Evolutionary conservation across 129 eudicot genomes (phyloP).

Genomic region (Escallonia herrerae): DNA sequence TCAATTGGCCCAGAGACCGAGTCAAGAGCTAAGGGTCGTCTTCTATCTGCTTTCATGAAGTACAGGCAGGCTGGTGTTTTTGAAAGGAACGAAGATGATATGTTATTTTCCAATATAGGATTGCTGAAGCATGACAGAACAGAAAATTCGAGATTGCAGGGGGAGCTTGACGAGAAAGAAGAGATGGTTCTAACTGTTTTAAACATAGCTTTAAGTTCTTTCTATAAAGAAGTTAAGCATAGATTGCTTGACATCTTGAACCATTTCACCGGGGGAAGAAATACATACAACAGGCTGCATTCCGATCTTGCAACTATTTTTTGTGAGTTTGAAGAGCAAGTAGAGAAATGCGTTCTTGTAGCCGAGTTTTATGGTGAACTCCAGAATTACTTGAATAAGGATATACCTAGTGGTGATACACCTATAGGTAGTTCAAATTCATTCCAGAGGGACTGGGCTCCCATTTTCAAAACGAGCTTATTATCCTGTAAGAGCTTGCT

Average conservation of each 20-base stretch:
- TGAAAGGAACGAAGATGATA: conserved; percentile 20
- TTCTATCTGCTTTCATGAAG: conserved; percentile 51
- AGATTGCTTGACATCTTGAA: conserved; percentile 46
- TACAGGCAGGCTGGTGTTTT: conserved; percentile 52
- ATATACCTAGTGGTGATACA: conserved; percentile 13
- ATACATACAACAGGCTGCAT: conserved; percentile 17
- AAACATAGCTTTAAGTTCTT: conserved; percentile 51
- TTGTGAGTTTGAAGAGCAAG: conserved; percentile 66
- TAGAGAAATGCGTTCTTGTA: conserved; percentile 79
- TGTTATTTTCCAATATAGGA: too few species aligned
- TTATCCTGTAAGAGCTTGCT: conserved; percentile 56
- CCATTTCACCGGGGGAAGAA: conserved; percentile 32
- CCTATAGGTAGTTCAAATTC: conserved; percentile 21
- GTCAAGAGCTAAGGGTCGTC: conserved; percentile 58
- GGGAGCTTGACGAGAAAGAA: conserved; percentile 31
- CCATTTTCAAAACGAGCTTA: conserved; percentile 52
- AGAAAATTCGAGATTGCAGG: conserved; percentile 25
- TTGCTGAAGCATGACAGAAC: conserved; percentile 30
- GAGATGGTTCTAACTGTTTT: conserved; percentile 34
- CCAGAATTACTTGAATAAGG: conserved; percentile 20
- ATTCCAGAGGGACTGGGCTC: conserved; percentile 58
- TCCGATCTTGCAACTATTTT: conserved; percentile 39
- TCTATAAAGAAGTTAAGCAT: conserved; percentile 68
- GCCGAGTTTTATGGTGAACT: conserved; percentile 69
- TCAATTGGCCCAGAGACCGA: conserved; percentile 74